Conservation (phyloP, 1,284 basidiomycete species). For the Mycena sp. region DNA sequence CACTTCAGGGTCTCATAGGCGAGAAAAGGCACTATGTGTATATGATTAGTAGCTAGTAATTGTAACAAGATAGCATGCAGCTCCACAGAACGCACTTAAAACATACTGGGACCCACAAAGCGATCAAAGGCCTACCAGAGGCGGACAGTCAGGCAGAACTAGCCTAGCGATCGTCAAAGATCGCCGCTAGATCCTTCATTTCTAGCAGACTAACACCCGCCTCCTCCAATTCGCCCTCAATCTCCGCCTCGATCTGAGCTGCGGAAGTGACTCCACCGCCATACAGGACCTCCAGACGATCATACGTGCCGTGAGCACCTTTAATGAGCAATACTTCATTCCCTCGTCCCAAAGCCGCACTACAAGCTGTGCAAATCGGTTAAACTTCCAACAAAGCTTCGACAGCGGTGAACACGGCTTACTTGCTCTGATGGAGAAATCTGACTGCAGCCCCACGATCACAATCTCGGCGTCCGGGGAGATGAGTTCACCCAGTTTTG, state of each 20-base stretch:
- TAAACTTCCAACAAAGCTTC: not conserved
- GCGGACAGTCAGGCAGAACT: not conserved
- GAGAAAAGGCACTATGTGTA: too few relatives aligned
- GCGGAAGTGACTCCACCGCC: conserved; percentile 64
- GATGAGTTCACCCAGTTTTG: conserved; percentile 58
- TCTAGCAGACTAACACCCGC: conserved; percentile 70
- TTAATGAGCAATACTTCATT: conserved; percentile 71
- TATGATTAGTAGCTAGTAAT: too few relatives aligned
- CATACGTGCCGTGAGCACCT: conserved; percentile 72
- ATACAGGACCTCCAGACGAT: conserved; percentile 68
- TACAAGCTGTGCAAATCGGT: conserved; percentile 54
- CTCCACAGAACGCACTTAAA: too few relatives aligned
- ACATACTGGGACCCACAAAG: too few relatives aligned
- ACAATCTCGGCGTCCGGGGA: conserved; percentile 65
- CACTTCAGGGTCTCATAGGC: too few relatives aligned
- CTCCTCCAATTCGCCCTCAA: conserved; percentile 72
- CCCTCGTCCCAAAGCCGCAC: conserved; percentile 65
- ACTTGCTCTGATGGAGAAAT: conserved; percentile 67
- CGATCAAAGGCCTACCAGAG: too few relatives aligned
- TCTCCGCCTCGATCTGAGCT: conserved; percentile 60
- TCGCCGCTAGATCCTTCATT: conserved; percentile 69
- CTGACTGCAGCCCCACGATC: conserved; percentile 71
- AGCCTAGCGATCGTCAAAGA: conserved; percentile 50
- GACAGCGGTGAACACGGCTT: not conserved
- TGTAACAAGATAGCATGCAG: too few relatives aligned